Evolutionary conservation across 768 basidiomycete species (phyloP).

Genomic region (Pleurotus eryngii): DNA sequence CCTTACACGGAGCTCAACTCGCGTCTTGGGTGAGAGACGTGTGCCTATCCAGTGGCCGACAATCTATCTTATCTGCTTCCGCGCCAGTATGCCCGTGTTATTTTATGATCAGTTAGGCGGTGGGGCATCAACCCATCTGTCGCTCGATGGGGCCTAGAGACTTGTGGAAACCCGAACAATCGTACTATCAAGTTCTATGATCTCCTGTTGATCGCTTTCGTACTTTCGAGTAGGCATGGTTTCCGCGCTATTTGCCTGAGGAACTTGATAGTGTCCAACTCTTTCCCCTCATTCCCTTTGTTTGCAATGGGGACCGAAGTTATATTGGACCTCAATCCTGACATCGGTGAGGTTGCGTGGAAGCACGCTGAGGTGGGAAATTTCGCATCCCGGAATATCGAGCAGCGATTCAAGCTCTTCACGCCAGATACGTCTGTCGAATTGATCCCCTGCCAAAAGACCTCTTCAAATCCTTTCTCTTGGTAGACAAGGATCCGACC

Average conservation of each 20-base stretch:
- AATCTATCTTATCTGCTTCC: not conserved
- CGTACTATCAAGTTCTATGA: not conserved
- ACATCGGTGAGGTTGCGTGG: not conserved
- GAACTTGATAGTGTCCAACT: constrained; percentile 28
- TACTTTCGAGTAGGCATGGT: constrained; percentile 37
- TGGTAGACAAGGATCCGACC: constrained; percentile 24
- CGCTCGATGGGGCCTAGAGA: constrained; percentile 25
- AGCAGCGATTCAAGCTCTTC: constrained; percentile 23
- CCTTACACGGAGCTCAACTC: not conserved
- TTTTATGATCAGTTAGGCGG: constrained; percentile 52
- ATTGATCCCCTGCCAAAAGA: constrained; percentile 31
- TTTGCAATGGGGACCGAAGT: constrained; percentile 15
- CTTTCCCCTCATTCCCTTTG: constrained; percentile 24
- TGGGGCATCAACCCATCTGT: constrained; percentile 41
- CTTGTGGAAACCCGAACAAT: constrained; percentile 37
- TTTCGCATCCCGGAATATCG: constrained; percentile 27
- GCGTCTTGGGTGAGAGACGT: not conserved
- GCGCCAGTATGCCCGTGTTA: constrained; percentile 28
- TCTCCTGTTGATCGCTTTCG: not conserved
- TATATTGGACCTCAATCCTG: not conserved
- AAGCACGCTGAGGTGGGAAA: not conserved
- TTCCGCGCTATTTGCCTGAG: constrained; percentile 37
- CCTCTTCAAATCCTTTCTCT: constrained; percentile 20
- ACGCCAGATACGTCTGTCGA: constrained; percentile 30
- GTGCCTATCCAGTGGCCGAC: not conserved